Evolutionary conservation across 371 early-diverging fungal genomes (phyloP).

Genomic region (Dinochytrium kinnereticum): DNA sequence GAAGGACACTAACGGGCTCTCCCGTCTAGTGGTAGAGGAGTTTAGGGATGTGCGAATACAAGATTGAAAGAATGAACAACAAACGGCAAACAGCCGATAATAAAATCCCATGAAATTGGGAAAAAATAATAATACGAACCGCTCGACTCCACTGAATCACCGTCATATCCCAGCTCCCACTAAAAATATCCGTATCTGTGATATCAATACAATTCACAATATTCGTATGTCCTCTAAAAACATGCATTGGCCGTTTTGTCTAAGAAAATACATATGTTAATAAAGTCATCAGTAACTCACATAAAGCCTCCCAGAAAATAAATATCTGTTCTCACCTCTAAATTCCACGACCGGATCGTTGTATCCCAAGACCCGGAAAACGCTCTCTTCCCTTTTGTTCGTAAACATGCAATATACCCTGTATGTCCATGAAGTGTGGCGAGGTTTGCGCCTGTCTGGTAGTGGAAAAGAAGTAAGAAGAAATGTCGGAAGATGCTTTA

Average conservation of each 20-base stretch:
- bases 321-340: constrained; percentile 40
- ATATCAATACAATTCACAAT: constrained; percentile 57
- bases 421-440: constrained; percentile 47
- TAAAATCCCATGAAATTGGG: not conserved
- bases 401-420: constrained; percentile 50
- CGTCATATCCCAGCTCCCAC: constrained; percentile 55
- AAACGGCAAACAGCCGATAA: not conserved
- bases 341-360: constrained; percentile 55
- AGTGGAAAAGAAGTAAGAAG: not conserved
- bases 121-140: constrained; percentile 25
- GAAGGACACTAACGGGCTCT: constrained; percentile 43
- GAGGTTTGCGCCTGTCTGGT: constrained; percentile 23
- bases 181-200: constrained; percentile 53
- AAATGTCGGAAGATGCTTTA: not conserved
- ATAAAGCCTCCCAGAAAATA: not conserved
- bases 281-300: no score
- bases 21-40: constrained; percentile 49
- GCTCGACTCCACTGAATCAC: constrained; percentile 59
- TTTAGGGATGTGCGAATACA: no score
- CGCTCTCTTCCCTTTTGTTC: constrained; percentile 48
- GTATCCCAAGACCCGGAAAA: constrained; percentile 58
- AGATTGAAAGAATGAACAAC: no score
- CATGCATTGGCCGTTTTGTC: constrained; percentile 55
- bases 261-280: constrained; percentile 15
- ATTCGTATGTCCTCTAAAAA: constrained; percentile 55